Percentiles rank a stretch among this genome's conserved stretches.
Evolutionary conservation across 2,329 filamentous ascomycete genomes (phyloP).

Genomic region (Penicillium occitanis): DNA sequence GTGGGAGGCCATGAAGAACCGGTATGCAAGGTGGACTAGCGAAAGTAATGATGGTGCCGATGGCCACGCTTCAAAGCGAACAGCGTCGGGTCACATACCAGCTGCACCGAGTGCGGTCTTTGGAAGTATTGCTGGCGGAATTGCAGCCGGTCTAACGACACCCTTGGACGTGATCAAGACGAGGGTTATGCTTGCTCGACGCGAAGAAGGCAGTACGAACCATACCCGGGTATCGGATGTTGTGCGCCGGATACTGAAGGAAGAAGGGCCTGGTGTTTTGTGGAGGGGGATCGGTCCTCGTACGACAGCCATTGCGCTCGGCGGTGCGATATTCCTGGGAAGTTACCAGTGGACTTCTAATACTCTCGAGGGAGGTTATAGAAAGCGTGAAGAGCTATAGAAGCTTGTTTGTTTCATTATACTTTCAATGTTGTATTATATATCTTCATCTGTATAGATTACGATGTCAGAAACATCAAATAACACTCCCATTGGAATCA

Average conservation of each 20-base stretch:
- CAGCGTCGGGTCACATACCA: constrained; percentile 55
- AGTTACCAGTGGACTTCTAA: constrained; percentile 90
- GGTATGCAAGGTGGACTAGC: constrained; percentile 37
- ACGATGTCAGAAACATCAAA: not conserved
- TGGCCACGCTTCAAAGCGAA: constrained; percentile 38
- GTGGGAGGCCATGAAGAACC: constrained; percentile 85
- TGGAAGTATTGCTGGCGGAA: constrained; percentile 77
- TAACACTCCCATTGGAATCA: not conserved
- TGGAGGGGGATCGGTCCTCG: constrained; percentile 67
- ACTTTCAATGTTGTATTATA: not conserved
- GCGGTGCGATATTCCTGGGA: constrained; percentile 90
- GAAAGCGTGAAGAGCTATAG: constrained; percentile 9
- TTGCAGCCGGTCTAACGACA: constrained; percentile 86
- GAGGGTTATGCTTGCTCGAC: constrained; percentile 81
- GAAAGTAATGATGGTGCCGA: constrained; percentile 25
- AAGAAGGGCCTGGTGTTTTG: constrained; percentile 48
- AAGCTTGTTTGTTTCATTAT: not conserved
- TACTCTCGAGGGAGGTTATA: constrained; percentile 54
- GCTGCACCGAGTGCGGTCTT: constrained; percentile 80
- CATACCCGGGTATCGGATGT: constrained; percentile 49
- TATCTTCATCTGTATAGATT: constrained; percentile 1
- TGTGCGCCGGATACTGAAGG: constrained; percentile 60
- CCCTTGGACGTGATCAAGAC: constrained; percentile 97
- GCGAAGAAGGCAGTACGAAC: constrained; percentile 54
- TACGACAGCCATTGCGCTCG: constrained; percentile 91